A percentile compares a stretch with the other conserved stretches of the same genome.
These are phyloP conservation scores for Yarrowia sp. DNA, from an alignment of 805 yeast species.

Conservation along the genomic window DNA sequence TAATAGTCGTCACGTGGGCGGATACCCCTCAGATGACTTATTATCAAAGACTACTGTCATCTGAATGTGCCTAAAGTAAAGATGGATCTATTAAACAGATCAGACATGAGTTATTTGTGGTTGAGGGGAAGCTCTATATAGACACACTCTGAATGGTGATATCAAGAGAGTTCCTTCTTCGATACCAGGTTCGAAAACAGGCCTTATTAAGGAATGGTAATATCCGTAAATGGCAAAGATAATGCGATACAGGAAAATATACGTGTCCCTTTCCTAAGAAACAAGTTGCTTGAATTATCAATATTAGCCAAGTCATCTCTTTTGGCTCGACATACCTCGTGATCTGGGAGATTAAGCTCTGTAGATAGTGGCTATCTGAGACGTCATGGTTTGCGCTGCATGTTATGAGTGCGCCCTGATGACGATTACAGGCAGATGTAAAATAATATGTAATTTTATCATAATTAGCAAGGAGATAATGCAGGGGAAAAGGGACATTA, in stretches of 20 bases:
- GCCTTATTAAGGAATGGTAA: no score
- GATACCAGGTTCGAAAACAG: background rate
- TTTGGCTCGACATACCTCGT: background rate
- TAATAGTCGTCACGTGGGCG: background rate
- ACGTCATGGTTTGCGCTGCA: background rate
- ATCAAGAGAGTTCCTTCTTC: background rate
- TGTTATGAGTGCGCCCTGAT: background rate
- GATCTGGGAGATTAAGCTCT: background rate
- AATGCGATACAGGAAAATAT: background rate
- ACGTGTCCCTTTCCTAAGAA: background rate
- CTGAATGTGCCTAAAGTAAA: no score
- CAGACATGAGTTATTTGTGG: background rate
- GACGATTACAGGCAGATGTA: background rate
- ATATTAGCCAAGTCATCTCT: background rate
- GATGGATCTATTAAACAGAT: no score
- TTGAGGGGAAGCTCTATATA: background rate
- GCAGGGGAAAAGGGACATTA: background rate
- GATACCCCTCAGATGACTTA: no score
- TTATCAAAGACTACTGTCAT: no score
- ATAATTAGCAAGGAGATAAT: background rate
- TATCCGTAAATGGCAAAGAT: background rate
- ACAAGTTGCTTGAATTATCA: background rate
- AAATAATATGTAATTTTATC: background rate
- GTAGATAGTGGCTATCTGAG: conserved; percentile 4
- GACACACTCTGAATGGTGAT: background rate